A percentile compares a stretch with the other conserved stretches of the same genome.
These are phyloP conservation scores for Lepraria neglecta DNA, from an alignment of 495 filamentous ascomycete genomes.

Conservation along the genomic window DNA sequence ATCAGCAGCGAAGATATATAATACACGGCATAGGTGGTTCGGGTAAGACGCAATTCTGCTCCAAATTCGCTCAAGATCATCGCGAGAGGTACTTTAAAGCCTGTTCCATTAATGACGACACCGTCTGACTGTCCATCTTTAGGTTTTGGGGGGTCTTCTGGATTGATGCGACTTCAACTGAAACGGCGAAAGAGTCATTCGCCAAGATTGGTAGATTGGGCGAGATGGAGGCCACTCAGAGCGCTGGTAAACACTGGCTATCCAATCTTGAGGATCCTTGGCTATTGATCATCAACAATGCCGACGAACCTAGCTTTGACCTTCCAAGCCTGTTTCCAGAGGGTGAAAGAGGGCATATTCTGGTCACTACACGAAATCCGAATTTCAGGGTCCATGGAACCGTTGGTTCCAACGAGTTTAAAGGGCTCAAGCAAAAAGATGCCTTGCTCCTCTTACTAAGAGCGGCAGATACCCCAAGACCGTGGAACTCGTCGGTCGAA, in stretches of 20 bases:
- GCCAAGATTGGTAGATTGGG: slow-evolving; percentile 25
- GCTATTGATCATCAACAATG: slow-evolving; percentile 41
- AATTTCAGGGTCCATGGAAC: slow-evolving; percentile 25
- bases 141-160: slow-evolving; percentile 33
- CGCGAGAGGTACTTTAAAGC: slow-evolving; percentile 23
- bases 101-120: neutral
- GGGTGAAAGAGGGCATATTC: slow-evolving; percentile 31
- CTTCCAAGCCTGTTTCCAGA: slow-evolving; percentile 31
- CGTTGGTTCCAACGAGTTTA: slow-evolving; percentile 26
- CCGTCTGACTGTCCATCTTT: neutral
- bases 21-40: slow-evolving; percentile 36
- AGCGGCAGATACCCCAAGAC: slow-evolving; percentile 25
- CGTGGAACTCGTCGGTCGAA: slow-evolving; percentile 22
- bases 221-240: slow-evolving; percentile 22
- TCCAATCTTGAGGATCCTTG: slow-evolving; percentile 25
- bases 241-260: slow-evolving; percentile 26
- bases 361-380: slow-evolving; percentile 37
- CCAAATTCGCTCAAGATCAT: slow-evolving; percentile 35
- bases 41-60: slow-evolving; percentile 37
- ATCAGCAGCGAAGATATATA: slow-evolving; percentile 31
- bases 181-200: slow-evolving; percentile 22
- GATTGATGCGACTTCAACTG: slow-evolving; percentile 26
- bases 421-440: slow-evolving; percentile 28
- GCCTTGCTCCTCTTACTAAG: slow-evolving; percentile 30
- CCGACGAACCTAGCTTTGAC: slow-evolving; percentile 32